These are phyloP conservation scores for Craspedostauros australis DNA, from an alignment of 108 stramenopile genomes.

Conservation along the genomic window DNA sequence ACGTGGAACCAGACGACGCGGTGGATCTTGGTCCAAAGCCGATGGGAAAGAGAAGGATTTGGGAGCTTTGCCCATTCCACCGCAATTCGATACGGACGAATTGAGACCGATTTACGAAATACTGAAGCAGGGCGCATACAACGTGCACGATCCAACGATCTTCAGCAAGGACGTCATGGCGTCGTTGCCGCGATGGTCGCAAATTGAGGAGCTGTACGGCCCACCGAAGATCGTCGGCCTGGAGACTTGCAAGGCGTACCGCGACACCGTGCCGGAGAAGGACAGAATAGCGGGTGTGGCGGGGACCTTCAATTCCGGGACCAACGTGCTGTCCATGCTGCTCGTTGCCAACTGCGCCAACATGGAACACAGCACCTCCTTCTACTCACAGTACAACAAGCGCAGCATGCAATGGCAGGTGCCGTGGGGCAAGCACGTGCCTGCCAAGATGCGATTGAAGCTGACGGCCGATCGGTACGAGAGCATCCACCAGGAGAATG, in stretches of 20 bases:
- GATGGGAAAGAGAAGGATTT: too few species aligned
- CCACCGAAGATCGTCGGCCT: slow-evolving; percentile 45
- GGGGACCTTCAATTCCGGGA: slow-evolving; percentile 72
- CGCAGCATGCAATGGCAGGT: background rate
- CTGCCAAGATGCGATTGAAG: slow-evolving; percentile 24
- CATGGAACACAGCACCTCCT: background rate
- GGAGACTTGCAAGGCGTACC: slow-evolving; percentile 48
- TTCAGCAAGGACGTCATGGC: background rate
- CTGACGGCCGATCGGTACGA: background rate
- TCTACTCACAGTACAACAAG: background rate
- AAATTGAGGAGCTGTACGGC: slow-evolving; percentile 50
- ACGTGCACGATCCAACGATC: background rate
- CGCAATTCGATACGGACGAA: slow-evolving; percentile 1
- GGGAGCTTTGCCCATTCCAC: too few species aligned
- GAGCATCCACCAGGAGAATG: slow-evolving; percentile 2
- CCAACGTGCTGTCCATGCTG: slow-evolving; percentile 44
- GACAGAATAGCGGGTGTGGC: slow-evolving; percentile 18
- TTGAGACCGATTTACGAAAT: slow-evolving; percentile 12
- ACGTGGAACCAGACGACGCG: too few species aligned
- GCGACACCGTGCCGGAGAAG: slow-evolving; percentile 10
- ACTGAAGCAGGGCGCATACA: slow-evolving; percentile 12
- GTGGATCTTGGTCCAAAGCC: too few species aligned
- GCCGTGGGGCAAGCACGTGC: slow-evolving; percentile 72
- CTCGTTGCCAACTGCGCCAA: slow-evolving; percentile 39
- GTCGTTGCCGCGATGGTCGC: slow-evolving; percentile 36